Conservation (phyloP, 2,329 filamentous ascomycete species). For the Trichoderma sp. region DNA sequence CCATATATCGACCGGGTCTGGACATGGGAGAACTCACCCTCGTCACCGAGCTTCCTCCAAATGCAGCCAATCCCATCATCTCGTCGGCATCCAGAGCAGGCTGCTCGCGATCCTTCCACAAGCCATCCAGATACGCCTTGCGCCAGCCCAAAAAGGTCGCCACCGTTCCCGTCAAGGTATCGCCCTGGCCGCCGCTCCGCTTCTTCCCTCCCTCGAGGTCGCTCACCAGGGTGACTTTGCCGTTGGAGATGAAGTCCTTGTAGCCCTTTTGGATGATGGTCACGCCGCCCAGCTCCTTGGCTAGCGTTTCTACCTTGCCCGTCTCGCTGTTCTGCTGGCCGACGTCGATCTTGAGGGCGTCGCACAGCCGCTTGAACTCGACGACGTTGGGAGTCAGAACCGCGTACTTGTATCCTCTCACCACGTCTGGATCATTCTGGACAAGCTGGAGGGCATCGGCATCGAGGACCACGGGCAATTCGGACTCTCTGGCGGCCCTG, state of each 20-base stretch:
- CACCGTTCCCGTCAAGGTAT: slow-evolving; percentile 87
- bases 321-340: slow-evolving; percentile 42
- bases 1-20: too few species aligned
- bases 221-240: slow-evolving; percentile 70
- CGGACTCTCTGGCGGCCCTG: slow-evolving; percentile 69
- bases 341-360: slow-evolving; percentile 67
- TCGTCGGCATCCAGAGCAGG: slow-evolving; percentile 53
- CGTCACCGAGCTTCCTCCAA: slow-evolving; percentile 84
- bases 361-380: slow-evolving; percentile 83
- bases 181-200: slow-evolving; percentile 90
- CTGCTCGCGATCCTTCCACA: slow-evolving; percentile 67
- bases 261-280: slow-evolving; percentile 88
- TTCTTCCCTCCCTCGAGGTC: slow-evolving; percentile 83
- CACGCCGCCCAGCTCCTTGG: slow-evolving; percentile 78
- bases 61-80: slow-evolving; percentile 77
- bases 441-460: slow-evolving; percentile 85
- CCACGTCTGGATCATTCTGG: slow-evolving; percentile 71
- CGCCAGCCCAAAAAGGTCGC: slow-evolving; percentile 89
- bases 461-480: slow-evolving; percentile 83
- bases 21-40: slow-evolving; percentile 57
- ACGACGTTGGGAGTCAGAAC: slow-evolving; percentile 95
- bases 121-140: slow-evolving; percentile 77
- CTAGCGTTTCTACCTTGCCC: slow-evolving; percentile 64
- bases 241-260: slow-evolving; percentile 82
- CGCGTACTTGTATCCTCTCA: slow-evolving; percentile 78